Base-by-base conservation (phyloP, 2,329 filamentous ascomycete genomes). In the Pestalotiopsis fici region DNA sequence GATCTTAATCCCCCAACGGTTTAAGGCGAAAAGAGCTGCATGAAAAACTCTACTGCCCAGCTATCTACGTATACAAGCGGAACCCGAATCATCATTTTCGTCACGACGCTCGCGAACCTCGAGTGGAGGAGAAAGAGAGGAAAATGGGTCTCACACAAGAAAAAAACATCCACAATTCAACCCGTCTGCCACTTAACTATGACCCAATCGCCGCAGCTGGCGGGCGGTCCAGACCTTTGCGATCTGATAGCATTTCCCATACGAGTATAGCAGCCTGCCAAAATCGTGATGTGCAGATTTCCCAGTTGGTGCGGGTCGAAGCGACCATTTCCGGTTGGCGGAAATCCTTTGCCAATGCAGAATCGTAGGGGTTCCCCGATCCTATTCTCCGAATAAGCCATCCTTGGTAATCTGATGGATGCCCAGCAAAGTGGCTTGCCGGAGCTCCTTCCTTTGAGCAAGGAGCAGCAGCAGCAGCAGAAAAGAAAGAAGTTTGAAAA, bases 321-420 rank as follows among this genome's bases (percentile, higher is more conserved):
- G 15, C 27, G 43, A 28, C 18, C 18, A 27, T 39, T 65, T 65
- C 63, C 63, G 50, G 63, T 65, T 65, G 63, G 63, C 28, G 63
- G 63, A 59, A 65, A 31, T 18, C 50, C n/a, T 27, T 23, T 64
- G 61, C 61, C 50, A 64, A 64, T 64, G 61, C 61, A 64, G 25
- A 55, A 21, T 27, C 27, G 54, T 25, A 23, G 15, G 21, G 63
- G 43, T 37, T 57, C 27, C 31, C 63, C 50, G 63, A 65, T 65
- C 63, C 43, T 65, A 59, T 65, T 65, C 63, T 65, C 63, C 63
- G 63, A 65, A 64, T 12, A 31, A 25, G 28, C 28, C 27, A 59
- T 59, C 28, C 57, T 35, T 59, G 28, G 57, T 13, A 35, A 18
- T 12, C 13, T 15, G 13, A 57, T 31, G 27, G 15, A 27, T 21